Conservation (phyloP, 1,284 basidiomycete species). For the Cryptococcus sp. region DNA sequence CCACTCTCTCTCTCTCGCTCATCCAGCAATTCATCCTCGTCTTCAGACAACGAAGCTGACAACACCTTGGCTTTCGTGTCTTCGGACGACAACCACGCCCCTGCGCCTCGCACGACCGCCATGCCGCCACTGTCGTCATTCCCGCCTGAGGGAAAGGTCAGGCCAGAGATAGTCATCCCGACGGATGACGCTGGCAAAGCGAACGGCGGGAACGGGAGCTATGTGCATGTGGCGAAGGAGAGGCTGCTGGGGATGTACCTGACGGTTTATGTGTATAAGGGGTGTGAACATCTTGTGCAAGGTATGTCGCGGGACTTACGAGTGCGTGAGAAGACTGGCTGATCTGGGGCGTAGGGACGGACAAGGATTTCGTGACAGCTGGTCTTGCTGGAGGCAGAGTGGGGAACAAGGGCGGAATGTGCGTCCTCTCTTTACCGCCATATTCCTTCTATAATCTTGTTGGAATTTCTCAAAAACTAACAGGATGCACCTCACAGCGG, state of each 20-base stretch:
- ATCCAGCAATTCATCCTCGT: conserved; percentile 8
- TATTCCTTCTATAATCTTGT: background rate
- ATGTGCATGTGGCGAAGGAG: conserved; percentile 57
- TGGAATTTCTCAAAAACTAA: conserved; percentile 11
- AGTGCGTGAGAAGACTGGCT: background rate
- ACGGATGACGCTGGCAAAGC: conserved; percentile 13
- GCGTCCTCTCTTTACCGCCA: conserved; percentile 9
- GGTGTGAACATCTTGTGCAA: conserved; percentile 50
- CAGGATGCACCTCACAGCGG: conserved; percentile 33
- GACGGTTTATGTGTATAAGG: conserved; percentile 51
- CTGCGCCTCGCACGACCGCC: background rate
- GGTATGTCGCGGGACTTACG: conserved; percentile 19
- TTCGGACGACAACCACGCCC: background rate
- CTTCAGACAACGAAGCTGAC: conserved; percentile 8
- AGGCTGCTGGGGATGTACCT: conserved; percentile 57
- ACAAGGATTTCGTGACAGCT: conserved; percentile 55
- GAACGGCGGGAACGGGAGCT: conserved; percentile 43
- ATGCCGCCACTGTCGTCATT: background rate
- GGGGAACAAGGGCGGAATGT: conserved; percentile 55
- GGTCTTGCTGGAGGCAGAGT: conserved; percentile 56
- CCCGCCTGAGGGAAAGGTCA: conserved; percentile 3
- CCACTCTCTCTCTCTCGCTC: conserved; percentile 24
- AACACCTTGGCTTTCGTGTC: background rate
- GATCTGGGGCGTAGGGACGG: conserved; percentile 39
- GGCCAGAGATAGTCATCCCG: conserved; percentile 24